A percentile compares a stretch with the other conserved stretches of the same genome.
Conservation (phyloP, 495 filamentous ascomycete species). For the Trichoderma erinaceum region DNA sequence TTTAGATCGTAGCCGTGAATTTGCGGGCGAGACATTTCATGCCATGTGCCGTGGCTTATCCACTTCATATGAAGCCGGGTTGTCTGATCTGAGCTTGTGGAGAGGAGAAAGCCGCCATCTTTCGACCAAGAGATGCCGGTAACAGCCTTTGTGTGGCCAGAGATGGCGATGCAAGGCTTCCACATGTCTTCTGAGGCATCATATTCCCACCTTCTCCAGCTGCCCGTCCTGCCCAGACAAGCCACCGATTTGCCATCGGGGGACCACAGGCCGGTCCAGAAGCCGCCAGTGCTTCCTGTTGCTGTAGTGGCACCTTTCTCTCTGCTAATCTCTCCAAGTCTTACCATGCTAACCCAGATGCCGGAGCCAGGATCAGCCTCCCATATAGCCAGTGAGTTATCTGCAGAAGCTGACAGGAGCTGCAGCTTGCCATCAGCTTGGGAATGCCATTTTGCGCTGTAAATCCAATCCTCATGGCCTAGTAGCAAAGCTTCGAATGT, state of each 20-base stretch:
- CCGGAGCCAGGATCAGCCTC: constrained; percentile 73
- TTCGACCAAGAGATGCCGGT: constrained; percentile 79
- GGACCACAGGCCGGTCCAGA: constrained; percentile 94
- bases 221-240: constrained; percentile 83
- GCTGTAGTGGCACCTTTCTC: constrained; percentile 94
- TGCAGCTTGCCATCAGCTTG: constrained; percentile 47
- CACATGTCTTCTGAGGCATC: constrained; percentile 52
- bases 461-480: constrained; percentile 98
- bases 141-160: constrained; percentile 75
- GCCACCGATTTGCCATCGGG: constrained; percentile 67
- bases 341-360: constrained; percentile 77
- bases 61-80: constrained; percentile 89
- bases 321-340: constrained; percentile 86
- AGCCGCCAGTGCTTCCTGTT: constrained; percentile 89
- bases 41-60: constrained; percentile 62
- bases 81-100: constrained; percentile 88
- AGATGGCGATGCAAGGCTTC: constrained; percentile 68
- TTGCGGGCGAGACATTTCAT: constrained; percentile 91
- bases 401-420: constrained; percentile 85
- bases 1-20: constrained; percentile 99
- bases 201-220: constrained; percentile 78
- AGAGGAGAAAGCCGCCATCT: constrained; percentile 77
- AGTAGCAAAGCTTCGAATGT: constrained; percentile 94
- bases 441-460: constrained; percentile 71
- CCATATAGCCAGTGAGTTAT: constrained; percentile 93